Conservation (phyloP, 2,329 filamentous ascomycete genomes). For the Claviceps sorghi region DNA sequence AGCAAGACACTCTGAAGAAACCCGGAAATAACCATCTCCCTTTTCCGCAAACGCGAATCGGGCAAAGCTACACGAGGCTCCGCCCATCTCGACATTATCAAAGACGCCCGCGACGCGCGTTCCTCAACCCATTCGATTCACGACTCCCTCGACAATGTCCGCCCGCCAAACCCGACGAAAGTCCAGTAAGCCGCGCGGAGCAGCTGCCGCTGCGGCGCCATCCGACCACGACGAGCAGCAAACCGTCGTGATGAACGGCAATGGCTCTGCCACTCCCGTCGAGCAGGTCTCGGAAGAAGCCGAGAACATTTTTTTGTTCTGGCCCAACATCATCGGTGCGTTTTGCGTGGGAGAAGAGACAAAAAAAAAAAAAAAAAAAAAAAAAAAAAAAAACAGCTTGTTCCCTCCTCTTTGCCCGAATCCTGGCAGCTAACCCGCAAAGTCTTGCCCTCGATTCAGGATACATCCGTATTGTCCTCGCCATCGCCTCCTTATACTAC, state of each 20-base stretch:
- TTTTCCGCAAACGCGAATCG: neutral
- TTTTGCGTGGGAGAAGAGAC: neutral
- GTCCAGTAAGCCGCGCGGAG: slow-evolving; percentile 20
- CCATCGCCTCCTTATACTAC: slow-evolving; percentile 88
- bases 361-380: neutral
- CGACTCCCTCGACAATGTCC: slow-evolving; percentile 18
- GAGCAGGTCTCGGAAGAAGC: slow-evolving; percentile 26
- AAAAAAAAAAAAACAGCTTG: neutral
- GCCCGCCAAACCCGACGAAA: slow-evolving; percentile 24
- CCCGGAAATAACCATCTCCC: no score
- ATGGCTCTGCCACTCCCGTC: slow-evolving; percentile 25
- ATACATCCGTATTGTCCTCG: slow-evolving; percentile 64
- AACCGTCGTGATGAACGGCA: slow-evolving; percentile 27
- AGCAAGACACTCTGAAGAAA: no score
- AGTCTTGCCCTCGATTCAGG: slow-evolving; percentile 29
- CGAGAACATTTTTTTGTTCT: slow-evolving; percentile 69
- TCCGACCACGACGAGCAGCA: slow-evolving; percentile 15
- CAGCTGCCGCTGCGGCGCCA: slow-evolving; percentile 6
- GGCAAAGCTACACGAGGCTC: neutral
- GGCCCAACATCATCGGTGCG: slow-evolving; percentile 68
- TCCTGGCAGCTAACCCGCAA: neutral
- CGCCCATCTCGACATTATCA: neutral
- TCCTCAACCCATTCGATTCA: neutral
- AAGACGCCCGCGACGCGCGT: neutral
- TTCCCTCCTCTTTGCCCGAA: neutral